Conservation (phyloP, 2,329 filamentous ascomycete genomes). For the Sodiomyces alkalinus region DNA sequence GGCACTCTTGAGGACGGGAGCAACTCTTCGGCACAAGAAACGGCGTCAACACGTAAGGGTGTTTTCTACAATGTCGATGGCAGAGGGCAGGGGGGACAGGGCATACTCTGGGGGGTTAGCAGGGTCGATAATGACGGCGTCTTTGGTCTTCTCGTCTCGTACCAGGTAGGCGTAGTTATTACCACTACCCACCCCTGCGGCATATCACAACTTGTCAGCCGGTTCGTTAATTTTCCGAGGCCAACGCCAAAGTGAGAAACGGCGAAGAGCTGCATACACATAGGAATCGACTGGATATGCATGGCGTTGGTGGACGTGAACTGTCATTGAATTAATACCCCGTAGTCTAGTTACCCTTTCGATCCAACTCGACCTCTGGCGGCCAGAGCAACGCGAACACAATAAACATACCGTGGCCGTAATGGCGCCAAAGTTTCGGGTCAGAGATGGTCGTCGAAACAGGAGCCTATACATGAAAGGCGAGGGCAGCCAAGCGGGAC, state of each 20-base stretch:
- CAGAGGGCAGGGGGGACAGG: background rate
- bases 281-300: conserved; percentile 79
- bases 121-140: conserved; percentile 66
- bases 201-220: background rate
- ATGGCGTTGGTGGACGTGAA: conserved; percentile 36
- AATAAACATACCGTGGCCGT: conserved; percentile 16
- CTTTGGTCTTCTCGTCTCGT: conserved; percentile 61
- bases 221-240: background rate
- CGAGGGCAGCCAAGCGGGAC: too few species aligned
- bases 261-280: too few species aligned
- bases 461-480: conserved; percentile 27
- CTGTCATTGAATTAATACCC: conserved; percentile 13
- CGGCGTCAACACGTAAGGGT: background rate
- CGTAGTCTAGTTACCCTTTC: too few species aligned
- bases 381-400: too few species aligned
- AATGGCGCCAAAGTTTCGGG: conserved; percentile 14
- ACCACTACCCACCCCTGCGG: conserved; percentile 54
- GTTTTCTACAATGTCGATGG: background rate
- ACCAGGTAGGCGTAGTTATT: conserved; percentile 83
- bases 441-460: conserved; percentile 18
- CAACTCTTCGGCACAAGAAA: conserved; percentile 37
- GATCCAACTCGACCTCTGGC: too few species aligned
- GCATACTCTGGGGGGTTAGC: conserved; percentile 63
- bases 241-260: conserved; percentile 8
- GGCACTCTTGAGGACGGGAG: conserved; percentile 55